Evolutionary conservation across 371 early-diverging fungal genomes (phyloP).

Genomic region (Actinomortierella ambigua): DNA sequence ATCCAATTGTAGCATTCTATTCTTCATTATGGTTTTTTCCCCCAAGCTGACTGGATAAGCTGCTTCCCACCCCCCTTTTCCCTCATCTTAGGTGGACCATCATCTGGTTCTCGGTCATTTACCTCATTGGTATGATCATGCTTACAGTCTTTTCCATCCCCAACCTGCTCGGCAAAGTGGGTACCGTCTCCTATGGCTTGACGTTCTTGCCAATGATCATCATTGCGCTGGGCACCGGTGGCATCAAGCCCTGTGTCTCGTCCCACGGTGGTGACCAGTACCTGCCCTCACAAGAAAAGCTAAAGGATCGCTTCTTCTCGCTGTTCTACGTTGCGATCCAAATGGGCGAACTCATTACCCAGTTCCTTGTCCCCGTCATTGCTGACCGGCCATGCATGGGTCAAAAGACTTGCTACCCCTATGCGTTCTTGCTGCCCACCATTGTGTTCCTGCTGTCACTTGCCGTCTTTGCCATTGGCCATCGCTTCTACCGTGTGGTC

Average conservation of each 20-base stretch:
- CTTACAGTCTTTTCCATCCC: constrained; percentile 8
- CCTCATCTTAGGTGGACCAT: no score
- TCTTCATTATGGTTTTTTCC: no score
- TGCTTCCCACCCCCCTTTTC: no score
- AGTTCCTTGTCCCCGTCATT: constrained; percentile 4
- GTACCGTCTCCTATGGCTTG: background rate
- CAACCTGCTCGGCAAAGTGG: constrained; percentile 3
- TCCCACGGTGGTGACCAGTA: constrained; percentile 60
- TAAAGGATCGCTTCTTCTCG: constrained; percentile 4
- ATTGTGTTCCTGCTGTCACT: constrained; percentile 1
- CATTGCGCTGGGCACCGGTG: constrained; percentile 50
- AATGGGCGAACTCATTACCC: constrained; percentile 5
- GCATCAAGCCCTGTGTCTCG: constrained; percentile 59
- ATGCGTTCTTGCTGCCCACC: constrained; percentile 7
- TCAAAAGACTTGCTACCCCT: constrained; percentile 1
- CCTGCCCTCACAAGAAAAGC: background rate
- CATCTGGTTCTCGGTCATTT: constrained; percentile 8
- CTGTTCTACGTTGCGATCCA: constrained; percentile 11
- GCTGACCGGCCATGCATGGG: background rate
- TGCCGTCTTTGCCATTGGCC: constrained; percentile 30
- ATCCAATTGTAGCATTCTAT: no score
- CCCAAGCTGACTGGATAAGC: no score
- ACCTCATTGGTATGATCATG: constrained; percentile 4
- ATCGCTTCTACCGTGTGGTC: constrained; percentile 52
- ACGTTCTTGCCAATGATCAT: constrained; percentile 3